Percentiles rank a stretch among this genome's conserved stretches.
Conservation (phyloP, 2,329 filamentous ascomycete genomes). For the Ascocoryne sarcoides region DNA sequence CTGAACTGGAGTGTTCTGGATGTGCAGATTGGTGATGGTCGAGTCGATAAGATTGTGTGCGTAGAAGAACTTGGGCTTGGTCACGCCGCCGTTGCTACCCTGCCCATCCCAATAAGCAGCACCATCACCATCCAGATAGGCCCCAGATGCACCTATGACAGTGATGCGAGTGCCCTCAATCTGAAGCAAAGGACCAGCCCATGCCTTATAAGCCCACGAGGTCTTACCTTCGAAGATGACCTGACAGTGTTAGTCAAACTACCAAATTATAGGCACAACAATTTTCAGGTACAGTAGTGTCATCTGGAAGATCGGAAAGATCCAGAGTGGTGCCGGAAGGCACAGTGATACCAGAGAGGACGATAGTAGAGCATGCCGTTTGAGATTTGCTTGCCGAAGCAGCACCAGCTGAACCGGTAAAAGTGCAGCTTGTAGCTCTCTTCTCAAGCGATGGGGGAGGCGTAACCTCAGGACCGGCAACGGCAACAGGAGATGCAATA, state of each 20-base stretch:
- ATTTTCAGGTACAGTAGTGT: slow-evolving; percentile 29
- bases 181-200: slow-evolving; percentile 53
- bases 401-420: slow-evolving; percentile 36
- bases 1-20: slow-evolving; percentile 46
- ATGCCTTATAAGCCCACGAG: slow-evolving; percentile 58
- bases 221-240: slow-evolving; percentile 56
- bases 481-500: slow-evolving; percentile 1
- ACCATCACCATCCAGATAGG: slow-evolving; percentile 47
- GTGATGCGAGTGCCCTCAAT: slow-evolving; percentile 48
- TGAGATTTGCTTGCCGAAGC: slow-evolving; percentile 40
- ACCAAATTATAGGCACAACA: not conserved
- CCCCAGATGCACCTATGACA: slow-evolving; percentile 42
- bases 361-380: slow-evolving; percentile 43
- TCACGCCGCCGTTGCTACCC: slow-evolving; percentile 47
- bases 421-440: slow-evolving; percentile 39
- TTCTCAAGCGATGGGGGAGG: slow-evolving; percentile 11
- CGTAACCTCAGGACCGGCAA: slow-evolving; percentile 8
- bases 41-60: slow-evolving; percentile 42
- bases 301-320: slow-evolving; percentile 43
- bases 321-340: slow-evolving; percentile 51
- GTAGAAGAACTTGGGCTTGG: slow-evolving; percentile 55
- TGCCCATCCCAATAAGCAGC: slow-evolving; percentile 51
- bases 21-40: slow-evolving; percentile 37
- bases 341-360: slow-evolving; percentile 43
- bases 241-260: slow-evolving; percentile 15